These are phyloP conservation scores for Sugiyamaella marilandica DNA, from an alignment of 805 yeast species.

Conservation along the genomic window DNA sequence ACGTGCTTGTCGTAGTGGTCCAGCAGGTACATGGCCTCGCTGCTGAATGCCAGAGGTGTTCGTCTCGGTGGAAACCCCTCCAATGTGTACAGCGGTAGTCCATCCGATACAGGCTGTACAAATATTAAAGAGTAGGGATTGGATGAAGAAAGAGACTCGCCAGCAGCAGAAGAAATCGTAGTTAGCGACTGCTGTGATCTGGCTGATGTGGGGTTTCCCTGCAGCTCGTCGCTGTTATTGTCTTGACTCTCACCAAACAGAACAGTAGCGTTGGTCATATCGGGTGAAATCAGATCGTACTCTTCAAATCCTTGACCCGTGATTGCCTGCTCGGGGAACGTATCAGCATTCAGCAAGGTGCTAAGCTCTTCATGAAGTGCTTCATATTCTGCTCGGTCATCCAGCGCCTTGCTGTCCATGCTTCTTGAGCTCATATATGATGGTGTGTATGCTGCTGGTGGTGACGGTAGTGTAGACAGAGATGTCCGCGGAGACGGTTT, in stretches of 20 bases:
- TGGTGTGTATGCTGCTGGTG: neutral
- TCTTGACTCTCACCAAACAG: neutral
- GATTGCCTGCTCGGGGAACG: neutral
- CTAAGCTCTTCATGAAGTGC: slow-evolving; percentile 18
- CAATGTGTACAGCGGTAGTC: neutral
- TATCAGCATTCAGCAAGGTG: slow-evolving; percentile 14
- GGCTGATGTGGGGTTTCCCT: neutral
- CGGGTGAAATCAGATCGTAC: neutral
- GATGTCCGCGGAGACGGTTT: neutral
- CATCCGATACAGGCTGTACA: neutral
- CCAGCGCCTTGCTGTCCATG: neutral
- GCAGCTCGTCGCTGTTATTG: neutral
- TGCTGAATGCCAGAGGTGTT: neutral
- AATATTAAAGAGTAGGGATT: slow-evolving; percentile 1
- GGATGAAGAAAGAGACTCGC: neutral
- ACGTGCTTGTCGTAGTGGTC: slow-evolving; percentile 71
- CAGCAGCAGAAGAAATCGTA: neutral
- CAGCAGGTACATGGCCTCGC: slow-evolving; percentile 65
- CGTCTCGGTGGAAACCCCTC: neutral
- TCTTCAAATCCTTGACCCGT: neutral
- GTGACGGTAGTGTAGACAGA: neutral
- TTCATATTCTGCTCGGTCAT: slow-evolving; percentile 14
- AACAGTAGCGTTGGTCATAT: neutral
- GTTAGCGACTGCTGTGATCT: neutral
- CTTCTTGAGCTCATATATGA: neutral